Percentiles rank a stretch among this genome's conserved stretches.
phyloP scores from a whole-genome alignment of 306 rosid genomes.

The Quercus aquifolioides region DNA sequence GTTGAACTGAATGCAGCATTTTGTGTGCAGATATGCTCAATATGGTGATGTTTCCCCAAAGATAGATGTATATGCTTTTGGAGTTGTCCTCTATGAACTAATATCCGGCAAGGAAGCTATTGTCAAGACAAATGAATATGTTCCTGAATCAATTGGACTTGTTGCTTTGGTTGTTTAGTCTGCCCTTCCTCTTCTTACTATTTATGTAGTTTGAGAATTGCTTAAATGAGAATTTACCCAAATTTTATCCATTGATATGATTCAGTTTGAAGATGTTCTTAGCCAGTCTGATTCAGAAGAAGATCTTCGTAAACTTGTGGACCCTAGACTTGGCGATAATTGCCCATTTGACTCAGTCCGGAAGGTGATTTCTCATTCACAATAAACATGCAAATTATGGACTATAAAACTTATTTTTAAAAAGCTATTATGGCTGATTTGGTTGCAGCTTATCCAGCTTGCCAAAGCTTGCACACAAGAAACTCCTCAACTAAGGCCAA shows the following conservation, averaged over 20 bases:
- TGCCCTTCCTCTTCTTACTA: not conserved
- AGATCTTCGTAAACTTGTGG: constrained; percentile 48
- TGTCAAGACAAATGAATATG: constrained; percentile 47
- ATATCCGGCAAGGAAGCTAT: constrained; percentile 61
- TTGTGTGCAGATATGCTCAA: constrained; percentile 55
- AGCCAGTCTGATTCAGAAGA: constrained; percentile 41
- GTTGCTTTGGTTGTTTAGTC: constrained; percentile 56
- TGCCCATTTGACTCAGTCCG: constrained; percentile 49
- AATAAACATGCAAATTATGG: not conserved
- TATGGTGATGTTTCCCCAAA: constrained; percentile 66
- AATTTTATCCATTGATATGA: constrained; percentile 3
- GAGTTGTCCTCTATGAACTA: constrained; percentile 68
- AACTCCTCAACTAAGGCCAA: constrained; percentile 76
- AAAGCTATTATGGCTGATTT: not conserved
- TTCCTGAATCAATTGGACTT: constrained; percentile 53
- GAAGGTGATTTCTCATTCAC: constrained; percentile 39
- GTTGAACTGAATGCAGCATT: constrained; percentile 8
- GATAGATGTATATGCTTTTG: constrained; percentile 73
- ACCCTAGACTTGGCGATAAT: constrained; percentile 43
- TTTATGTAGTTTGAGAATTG: not conserved
- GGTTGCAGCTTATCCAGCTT: constrained; percentile 58
- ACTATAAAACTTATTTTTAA: not conserved
- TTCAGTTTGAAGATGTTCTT: constrained; percentile 66
- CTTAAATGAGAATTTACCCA: not conserved
- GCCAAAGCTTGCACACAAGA: constrained; percentile 76